Conservation (phyloP, 2,329 filamentous ascomycete species). For the Fusarium proliferatum region DNA sequence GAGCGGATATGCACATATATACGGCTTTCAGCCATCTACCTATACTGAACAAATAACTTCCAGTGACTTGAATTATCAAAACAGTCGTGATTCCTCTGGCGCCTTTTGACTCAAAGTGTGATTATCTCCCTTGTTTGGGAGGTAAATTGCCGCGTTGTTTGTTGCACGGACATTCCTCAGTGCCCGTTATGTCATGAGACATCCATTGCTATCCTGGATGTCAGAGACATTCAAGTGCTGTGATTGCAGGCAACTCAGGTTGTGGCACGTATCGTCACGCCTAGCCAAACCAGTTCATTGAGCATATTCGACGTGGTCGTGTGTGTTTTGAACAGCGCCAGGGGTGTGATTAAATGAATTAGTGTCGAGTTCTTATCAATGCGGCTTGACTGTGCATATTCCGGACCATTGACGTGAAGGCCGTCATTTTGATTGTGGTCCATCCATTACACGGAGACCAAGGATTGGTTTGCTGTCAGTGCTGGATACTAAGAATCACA, state of each 20-base stretch:
- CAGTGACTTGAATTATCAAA: neutral
- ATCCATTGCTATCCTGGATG: neutral
- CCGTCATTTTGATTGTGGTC: neutral
- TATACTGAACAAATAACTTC: neutral
- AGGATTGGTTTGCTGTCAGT: neutral
- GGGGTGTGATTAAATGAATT: neutral
- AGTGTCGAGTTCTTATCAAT: neutral
- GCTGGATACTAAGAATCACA: neutral
- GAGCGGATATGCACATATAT: neutral
- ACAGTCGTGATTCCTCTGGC: neutral
- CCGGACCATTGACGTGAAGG: neutral
- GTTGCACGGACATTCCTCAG: conserved; percentile 30
- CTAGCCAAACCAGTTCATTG: neutral
- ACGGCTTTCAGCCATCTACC: neutral
- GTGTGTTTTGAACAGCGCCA: neutral
- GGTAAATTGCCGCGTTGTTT: conserved; percentile 8
- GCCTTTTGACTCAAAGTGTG: neutral
- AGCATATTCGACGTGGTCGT: neutral
- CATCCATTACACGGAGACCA: conserved; percentile 8
- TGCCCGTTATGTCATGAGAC: conserved; percentile 7
- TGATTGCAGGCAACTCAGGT: neutral
- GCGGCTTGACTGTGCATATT: conserved; percentile 5
- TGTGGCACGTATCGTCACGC: neutral
- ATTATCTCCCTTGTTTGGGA: conserved; percentile 21
- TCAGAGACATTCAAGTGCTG: neutral